Base-by-base conservation (phyloP, 805 yeast genomes). In the Ogataea naganishii region DNA sequence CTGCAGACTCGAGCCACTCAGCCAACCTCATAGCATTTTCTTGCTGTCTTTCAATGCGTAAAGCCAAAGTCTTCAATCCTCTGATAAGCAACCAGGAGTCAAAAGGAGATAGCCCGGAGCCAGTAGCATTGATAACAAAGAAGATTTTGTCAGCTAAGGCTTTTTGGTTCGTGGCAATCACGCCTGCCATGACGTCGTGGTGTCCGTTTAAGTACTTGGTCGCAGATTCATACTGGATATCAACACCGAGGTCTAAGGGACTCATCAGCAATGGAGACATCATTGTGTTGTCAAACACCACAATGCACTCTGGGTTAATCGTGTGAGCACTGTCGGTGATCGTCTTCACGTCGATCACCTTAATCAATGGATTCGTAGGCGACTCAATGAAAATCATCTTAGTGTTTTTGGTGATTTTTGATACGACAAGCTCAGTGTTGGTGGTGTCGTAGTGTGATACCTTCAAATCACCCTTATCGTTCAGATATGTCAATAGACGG, bases 141-240 rank as follows among this genome's bases (percentile, higher is more conserved):
- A 70, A 83, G 9, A 89, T 44, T 25, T 71, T 62, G 32, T 81
- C 77, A 12, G 86, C 89, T 26, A 88, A 58, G 32, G 69, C 65
- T 15, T 69, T 58, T 30, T 64, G 65, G 38, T 78, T 68, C 17
- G 80, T 75, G 15, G 95, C 94, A 34, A 88, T 62, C 11, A 82
- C 75, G 34, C 97, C 97, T 15, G 95, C 96, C 97, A 88, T 88
- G 45, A 88, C 73, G 53, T 89, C 96, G 56, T 88, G 97, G 53
- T 88, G 97, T 6, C 96, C 96, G 46, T 86, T 81, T 43, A 88
- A 64, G 50, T 83, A 88, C 57, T 88, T 88, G 24, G 97, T 88
- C 11, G 94, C 96, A 9, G 89, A 77, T 53, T 88, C 97, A 53
- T 88, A 89, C 34, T 83, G 95, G 34, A 88, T 82, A 51, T 88